phyloP scores from a whole-genome alignment of 768 basidiomycete genomes.

The Baorangia bicolor region DNA sequence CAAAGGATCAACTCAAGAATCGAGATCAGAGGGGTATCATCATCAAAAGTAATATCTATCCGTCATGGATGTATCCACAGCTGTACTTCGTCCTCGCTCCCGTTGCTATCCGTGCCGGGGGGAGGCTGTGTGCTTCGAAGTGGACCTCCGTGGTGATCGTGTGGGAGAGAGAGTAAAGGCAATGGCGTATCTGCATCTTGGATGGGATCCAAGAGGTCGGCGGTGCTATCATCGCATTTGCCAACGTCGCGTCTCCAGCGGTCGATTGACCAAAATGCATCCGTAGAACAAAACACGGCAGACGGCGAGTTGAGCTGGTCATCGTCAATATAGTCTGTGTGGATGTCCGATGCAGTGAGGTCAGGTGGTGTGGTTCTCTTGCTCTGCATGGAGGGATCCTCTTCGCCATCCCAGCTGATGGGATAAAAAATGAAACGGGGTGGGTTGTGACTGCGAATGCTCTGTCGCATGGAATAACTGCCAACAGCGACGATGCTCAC shows the following conservation, averaged over 20 bases:
- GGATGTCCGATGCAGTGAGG: not conserved
- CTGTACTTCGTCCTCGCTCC: constrained; percentile 12
- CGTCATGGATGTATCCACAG: constrained; percentile 16
- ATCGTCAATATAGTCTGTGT: constrained; percentile 25
- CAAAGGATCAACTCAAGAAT: not conserved
- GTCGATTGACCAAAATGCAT: constrained; percentile 25
- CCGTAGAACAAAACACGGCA: constrained; percentile 18
- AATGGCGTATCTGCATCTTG: constrained; percentile 12
- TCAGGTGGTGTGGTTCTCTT: not conserved
- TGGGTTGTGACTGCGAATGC: constrained; percentile 12
- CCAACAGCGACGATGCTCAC: not conserved
- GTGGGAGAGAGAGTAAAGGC: constrained; percentile 14
- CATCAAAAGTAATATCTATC: not conserved
- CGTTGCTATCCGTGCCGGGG: not conserved
- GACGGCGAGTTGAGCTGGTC: constrained; percentile 34
- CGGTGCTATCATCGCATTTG: not conserved
- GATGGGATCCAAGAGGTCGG: constrained; percentile 17
- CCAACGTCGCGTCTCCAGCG: constrained; percentile 22
- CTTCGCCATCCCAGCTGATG: constrained; percentile 25
- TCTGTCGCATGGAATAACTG: not conserved
- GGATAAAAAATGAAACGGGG: constrained; percentile 28
- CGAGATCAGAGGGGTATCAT: not conserved
- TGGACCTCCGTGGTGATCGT: not conserved
- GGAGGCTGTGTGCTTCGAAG: not conserved
- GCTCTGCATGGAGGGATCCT: constrained; percentile 27